Conservation (phyloP, 345 rosid species). For the Aquilaria malaccensis region DNA sequence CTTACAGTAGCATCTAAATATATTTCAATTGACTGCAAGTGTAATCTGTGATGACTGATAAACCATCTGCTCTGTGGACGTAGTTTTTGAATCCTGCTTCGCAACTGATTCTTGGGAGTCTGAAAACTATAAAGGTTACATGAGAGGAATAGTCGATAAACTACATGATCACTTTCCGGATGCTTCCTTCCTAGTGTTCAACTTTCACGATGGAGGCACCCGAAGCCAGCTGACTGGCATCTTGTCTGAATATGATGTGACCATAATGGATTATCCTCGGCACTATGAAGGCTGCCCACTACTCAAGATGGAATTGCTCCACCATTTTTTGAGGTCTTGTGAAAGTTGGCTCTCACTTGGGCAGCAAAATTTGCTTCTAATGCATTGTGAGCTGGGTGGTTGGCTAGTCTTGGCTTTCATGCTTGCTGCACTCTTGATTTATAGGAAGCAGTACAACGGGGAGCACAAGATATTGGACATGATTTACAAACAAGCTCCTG, state of each 20-base stretch:
- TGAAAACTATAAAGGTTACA: constrained; percentile 52
- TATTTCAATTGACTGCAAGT: constrained; percentile 3
- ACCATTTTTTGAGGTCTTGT: constrained; percentile 84
- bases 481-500: constrained; percentile 89
- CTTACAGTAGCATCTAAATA: neutral
- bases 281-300: constrained; percentile 89
- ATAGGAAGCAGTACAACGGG: constrained; percentile 74
- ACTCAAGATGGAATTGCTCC: constrained; percentile 77
- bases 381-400: constrained; percentile 90
- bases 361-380: constrained; percentile 56
- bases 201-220: constrained; percentile 72
- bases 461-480: constrained; percentile 87
- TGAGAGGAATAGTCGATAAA: constrained; percentile 59
- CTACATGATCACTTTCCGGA: constrained; percentile 72
- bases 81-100: constrained; percentile 93
- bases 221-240: constrained; percentile 49
- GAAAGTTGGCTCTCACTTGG: constrained; percentile 98
- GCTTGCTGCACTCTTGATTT: constrained; percentile 76
- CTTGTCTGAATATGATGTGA: constrained; percentile 65
- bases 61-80: constrained; percentile 13
- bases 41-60: constrained; percentile 8
- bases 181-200: constrained; percentile 75
- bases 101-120: constrained; percentile 59
- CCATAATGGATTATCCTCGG: constrained; percentile 95
- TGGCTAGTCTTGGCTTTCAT: constrained; percentile 88